Percentiles rank a stretch among this genome's conserved stretches.
phyloP scores from a whole-genome alignment of 768 basidiomycete genomes.

The Lactarius sanguifluus region DNA sequence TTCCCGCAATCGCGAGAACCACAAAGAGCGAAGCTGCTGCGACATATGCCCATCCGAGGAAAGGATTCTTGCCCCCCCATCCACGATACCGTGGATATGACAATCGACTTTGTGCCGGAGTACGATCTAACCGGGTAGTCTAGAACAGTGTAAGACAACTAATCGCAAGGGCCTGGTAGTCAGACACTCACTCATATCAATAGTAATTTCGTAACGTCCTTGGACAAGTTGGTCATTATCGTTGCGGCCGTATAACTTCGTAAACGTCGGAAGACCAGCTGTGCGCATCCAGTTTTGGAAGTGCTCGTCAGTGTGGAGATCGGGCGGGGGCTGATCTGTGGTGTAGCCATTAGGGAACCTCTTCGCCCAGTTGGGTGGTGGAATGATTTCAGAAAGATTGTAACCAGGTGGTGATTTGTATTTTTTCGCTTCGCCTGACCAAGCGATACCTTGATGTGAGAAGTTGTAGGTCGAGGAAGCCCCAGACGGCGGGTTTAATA shows the following conservation, averaged over 20 bases:
- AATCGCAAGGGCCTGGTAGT: not conserved
- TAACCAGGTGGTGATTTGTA: conserved; percentile 69
- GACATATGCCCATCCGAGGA: conserved; percentile 98
- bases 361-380: conserved; percentile 89
- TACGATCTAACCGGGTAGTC: conserved; percentile 92
- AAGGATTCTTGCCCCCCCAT: conserved; percentile 96
- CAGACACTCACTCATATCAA: conserved; percentile 73
- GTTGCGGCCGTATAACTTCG: conserved; percentile 92
- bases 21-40: conserved; percentile 86
- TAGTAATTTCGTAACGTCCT: conserved; percentile 73
- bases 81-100: conserved; percentile 97
- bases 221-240: conserved; percentile 68
- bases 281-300: conserved; percentile 99
- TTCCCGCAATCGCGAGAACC: conserved; percentile 80
- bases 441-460: conserved; percentile 82
- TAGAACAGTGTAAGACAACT: conserved; percentile 15
- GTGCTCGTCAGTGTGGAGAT: conserved; percentile 77
- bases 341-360: conserved; percentile 78
- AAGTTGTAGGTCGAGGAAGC: conserved; percentile 62
- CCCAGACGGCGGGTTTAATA: conserved; percentile 53
- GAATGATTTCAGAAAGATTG: conserved; percentile 64
- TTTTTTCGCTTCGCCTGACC: conserved; percentile 93
- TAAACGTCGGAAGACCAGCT: conserved; percentile 94
- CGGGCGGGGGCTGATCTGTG: conserved; percentile 58
- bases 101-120: conserved; percentile 94